Evolutionary conservation across 139 green algal species (phyloP).

Genomic region (Chlamydomonas schloesseri): DNA sequence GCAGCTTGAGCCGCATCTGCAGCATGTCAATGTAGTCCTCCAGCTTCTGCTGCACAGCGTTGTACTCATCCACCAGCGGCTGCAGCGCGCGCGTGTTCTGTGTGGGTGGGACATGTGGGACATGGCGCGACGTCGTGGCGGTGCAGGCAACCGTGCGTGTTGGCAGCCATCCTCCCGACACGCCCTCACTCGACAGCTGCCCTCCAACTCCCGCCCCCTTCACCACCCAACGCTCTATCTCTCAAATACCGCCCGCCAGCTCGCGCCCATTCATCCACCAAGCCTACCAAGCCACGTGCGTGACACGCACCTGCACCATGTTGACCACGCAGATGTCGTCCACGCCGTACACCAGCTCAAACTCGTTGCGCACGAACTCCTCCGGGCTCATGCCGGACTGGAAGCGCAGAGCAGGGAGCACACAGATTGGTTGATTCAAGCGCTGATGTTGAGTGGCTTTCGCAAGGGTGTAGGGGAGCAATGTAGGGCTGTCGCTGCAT

Average conservation of each 20-base stretch:
- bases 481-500: too few relatives aligned
- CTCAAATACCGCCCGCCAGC: too few relatives aligned
- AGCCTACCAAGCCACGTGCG: not conserved
- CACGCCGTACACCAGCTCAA: conserved; percentile 30
- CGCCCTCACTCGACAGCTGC: too few relatives aligned
- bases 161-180: too few relatives aligned
- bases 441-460: too few relatives aligned
- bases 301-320: conserved; percentile 12
- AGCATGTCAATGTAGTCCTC: conserved; percentile 52
- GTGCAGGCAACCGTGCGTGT: too few relatives aligned
- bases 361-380: conserved; percentile 46
- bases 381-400: conserved; percentile 23
- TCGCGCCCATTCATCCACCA: too few relatives aligned
- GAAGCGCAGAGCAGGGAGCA: not conserved
- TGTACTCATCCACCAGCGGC: conserved; percentile 38
- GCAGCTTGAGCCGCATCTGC: conserved; percentile 1
- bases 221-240: too few relatives aligned
- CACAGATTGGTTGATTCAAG: too few relatives aligned
- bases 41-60: conserved; percentile 39
- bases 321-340: conserved; percentile 12
- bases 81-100: conserved; percentile 11
- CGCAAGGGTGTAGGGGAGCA: not conserved
- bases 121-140: too few relatives aligned
- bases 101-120: too few relatives aligned
- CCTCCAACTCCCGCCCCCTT: not conserved